Evolutionary conservation across 2,329 filamentous ascomycete genomes (phyloP), one percentile per base, ranked within the genome.

Genomic region (Colletotrichum sp.): DNA sequence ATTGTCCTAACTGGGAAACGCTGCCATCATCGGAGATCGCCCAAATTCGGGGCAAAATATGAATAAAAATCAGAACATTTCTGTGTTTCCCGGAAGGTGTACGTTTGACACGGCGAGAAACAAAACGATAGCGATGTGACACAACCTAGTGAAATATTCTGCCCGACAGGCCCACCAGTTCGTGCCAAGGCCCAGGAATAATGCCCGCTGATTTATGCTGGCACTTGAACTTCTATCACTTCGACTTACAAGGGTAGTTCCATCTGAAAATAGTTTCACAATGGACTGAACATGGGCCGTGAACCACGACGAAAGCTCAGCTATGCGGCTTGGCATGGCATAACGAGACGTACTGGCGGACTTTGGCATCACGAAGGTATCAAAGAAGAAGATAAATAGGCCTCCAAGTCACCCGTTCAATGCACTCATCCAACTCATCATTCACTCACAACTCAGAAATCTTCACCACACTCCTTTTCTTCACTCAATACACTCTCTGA

Each of bases 1-100:
- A 16, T 12, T 22, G 39, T 4, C 4, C 3, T 7, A 16, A 12
- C 0, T 1, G 9, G 0, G 0, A 13, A 12, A 48, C 9, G 3
- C 6, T 22, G 44, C 44, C 19, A 12, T 48, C 3, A 3, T 48
- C 0, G 19, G 16, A 12, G 0, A 48, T n/a, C 5, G 19, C 3
- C 13, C 11, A 4, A 12, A 1, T 5, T 22, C 6, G n/a, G n/a
- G 44, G n/a, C n/a, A 22, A 22, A 8, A 22, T 6, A 8, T 0
- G 2, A 7, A 7, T 22, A 6, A 1, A 13, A 48, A 13, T 3
- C 11, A 22, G 11, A 13, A 0, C 0, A 22, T 0, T 22, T 22
- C 3, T 48, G n/a, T 48, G 44, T 2, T 48, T 22, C 11, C 11
- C 3, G 1, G 19, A 48, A 4, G n/a, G 11, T 22, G 11, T 22